Base-by-base conservation (phyloP, 1,284 basidiomycete genomes). In the Acaromyces ingoldii region DNA sequence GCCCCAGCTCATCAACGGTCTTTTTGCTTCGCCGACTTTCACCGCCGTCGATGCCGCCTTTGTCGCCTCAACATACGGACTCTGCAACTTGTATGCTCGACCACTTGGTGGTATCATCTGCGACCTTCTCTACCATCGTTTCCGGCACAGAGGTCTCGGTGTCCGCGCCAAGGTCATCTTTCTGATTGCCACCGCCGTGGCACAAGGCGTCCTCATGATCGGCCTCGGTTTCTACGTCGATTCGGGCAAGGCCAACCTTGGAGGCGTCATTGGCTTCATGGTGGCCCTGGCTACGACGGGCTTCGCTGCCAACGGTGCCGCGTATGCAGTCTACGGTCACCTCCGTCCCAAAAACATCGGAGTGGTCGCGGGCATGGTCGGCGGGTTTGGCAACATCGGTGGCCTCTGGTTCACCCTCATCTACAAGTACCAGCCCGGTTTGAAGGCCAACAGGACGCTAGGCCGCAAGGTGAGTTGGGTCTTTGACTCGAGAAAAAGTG, bases 11-110 rank as follows among this genome's bases (percentile, higher is more conserved):
- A 70, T 84, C 25, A 80, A 77, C 57, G 19, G 60, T 61, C n/a
- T 58, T 54, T 43, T 57, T 58, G 37, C 59, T 58, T 6, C 57
- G 50, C 26, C 61, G 53, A n/a, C 61, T 61, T 25, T 65, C 56
- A 25, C 56, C 53, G 33, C 57, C 50, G 17, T 55, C 55, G 52
- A 63, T 62, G 43, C 61, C 54, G 39, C 63, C 55, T 30, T 61
- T 49, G 31, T 78, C 33, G 77, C 80, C 4, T 74, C 76, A 13
- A 76, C 78, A 31, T 82, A 78, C 62, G 81, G 82, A 2, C 75
- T 84, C 47, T 65, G 83, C 47, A 84, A 85, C 63, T 49, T 84
- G 40, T 74, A 82, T 62, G 79, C 81, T 0, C 78, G 83, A 13
- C 82, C 82, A 0, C 57, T 80, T 1, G 77, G 83, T 34, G 83